Percentiles rank a stretch among this genome's conserved stretches.
Evolutionary conservation across 176 grass and related monocot species (phyloP).

Genomic region (Thinopyrum elongatum): DNA sequence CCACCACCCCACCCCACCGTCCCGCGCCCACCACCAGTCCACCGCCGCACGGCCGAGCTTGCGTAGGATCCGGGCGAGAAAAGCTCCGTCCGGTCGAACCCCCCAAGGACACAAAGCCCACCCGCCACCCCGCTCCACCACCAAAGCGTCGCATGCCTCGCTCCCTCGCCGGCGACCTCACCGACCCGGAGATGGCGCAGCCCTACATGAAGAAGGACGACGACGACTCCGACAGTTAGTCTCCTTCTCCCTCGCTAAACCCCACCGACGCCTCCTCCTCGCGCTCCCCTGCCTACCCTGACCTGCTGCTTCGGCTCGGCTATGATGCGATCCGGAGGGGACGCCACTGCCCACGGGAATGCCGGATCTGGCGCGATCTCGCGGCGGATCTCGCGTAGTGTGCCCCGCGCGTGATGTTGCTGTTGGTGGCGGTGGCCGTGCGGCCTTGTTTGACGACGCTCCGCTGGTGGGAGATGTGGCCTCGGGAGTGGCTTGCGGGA

Average conservation of each 20-base stretch:
- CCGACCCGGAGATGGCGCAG: conserved; percentile 61
- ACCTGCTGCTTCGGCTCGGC: not conserved
- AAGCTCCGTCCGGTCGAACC: not conserved
- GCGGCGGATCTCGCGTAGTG: conserved; percentile 1
- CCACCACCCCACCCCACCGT: not conserved
- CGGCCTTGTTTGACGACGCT: not conserved
- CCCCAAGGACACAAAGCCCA: not conserved
- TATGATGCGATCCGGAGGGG: conserved; percentile 15
- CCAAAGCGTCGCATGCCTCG: conserved; percentile 30
- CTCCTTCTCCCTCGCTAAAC: not conserved
- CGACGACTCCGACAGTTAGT: conserved; percentile 59
- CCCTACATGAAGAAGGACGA: conserved; percentile 82
- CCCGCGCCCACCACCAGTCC: not conserved
- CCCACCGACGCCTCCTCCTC: not conserved
- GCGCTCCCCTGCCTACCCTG: not conserved
- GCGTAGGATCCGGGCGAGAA: conserved; percentile 5
- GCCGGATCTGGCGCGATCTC: conserved; percentile 49
- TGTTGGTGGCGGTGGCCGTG: not conserved
- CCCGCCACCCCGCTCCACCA: conserved; percentile 4
- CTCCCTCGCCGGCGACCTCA: conserved; percentile 51
- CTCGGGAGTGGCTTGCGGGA: not conserved
- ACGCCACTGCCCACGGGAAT: not conserved
- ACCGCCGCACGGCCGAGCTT: not conserved
- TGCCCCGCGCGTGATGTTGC: not conserved
- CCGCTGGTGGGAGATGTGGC: not conserved